Evolutionary conservation across 352 stramenopile genomes (phyloP), one percentile per base, ranked within the genome.

Genomic region (Phytophthora citricola): DNA sequence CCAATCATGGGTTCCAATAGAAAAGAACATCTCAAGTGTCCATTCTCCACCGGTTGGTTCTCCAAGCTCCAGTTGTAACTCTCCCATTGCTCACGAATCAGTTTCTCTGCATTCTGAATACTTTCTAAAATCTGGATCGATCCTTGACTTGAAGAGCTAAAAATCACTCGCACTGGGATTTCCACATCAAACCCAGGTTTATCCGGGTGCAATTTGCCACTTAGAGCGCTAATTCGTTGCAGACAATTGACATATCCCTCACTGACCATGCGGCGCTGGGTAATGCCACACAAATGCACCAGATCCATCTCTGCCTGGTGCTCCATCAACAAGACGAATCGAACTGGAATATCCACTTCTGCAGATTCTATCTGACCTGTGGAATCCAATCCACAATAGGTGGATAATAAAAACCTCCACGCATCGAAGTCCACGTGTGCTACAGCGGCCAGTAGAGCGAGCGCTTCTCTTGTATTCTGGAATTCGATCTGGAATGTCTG

Each of bases 51-150:
- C 1, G 53, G 53, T 51, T 69, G 53, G 24, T 58, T 64, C 46
- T 58, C 62, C 22, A 70, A 50, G 32, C 52, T 70, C 62, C 45
- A 64, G 40, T 63, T 57, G 45, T 63, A 63, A 24, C 22, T 47
- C 26, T 65, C 39, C 54, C 53, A 69, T 12, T 64, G 20, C 6
- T 69, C 62, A 4, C 31, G 38, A 17, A 70, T 70, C 15, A 58
- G 31, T 22, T 52, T 64, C 15, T 71, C 55, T 0, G 63, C 56
- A 6, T 27, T 58, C n/a, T 64, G 62, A 38, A 69, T 56, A 41
- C 47, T 63, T 48, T 48, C n/a, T 8, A 64, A 58, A n/a, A 55
- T 49, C 22, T 20, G 36, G 11, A 63, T 57, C 36, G 53, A 45
- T 7, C 27, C 43, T 27, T 17, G 55, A 17, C 10, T 53, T 5